phyloP scores from a whole-genome alignment of 352 stramenopile species.

The Globisporangium orthogonon region DNA sequence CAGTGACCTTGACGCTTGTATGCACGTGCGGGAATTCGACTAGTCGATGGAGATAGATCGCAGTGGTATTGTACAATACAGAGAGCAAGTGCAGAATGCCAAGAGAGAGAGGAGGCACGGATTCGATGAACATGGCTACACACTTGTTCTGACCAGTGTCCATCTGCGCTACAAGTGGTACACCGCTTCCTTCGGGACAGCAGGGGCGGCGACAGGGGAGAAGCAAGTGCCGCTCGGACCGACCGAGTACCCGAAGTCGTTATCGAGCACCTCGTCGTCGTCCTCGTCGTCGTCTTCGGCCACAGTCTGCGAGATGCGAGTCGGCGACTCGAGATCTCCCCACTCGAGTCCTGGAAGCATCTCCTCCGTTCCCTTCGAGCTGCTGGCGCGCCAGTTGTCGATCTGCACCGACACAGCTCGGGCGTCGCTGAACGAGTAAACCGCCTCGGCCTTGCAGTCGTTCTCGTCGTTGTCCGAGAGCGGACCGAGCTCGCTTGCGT shows the following conservation, averaged over 20 bases:
- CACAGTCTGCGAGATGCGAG: slow-evolving; percentile 1
- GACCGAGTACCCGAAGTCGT: background rate
- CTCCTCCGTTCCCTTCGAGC: background rate
- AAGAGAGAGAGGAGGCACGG: too few relatives aligned
- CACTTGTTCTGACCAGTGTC: too few relatives aligned
- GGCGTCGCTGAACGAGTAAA: slow-evolving; percentile 1
- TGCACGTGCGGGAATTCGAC: too few relatives aligned
- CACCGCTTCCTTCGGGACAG: background rate
- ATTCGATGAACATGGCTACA: too few relatives aligned
- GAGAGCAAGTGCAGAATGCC: too few relatives aligned
- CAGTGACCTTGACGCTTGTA: too few relatives aligned
- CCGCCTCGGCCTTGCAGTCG: background rate
- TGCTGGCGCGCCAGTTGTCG: too few relatives aligned
- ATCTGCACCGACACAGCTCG: background rate
- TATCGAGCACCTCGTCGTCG: background rate
- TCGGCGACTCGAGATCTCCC: background rate
- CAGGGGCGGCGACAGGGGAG: too few relatives aligned
- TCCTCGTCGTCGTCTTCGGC: slow-evolving; percentile 1
- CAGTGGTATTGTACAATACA: too few relatives aligned
- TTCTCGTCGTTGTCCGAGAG: slow-evolving; percentile 3
- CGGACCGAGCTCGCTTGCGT: slow-evolving; percentile 6
- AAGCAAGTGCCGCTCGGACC: background rate
- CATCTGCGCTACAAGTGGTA: background rate
- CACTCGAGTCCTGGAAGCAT: background rate
- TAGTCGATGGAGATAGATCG: too few relatives aligned